Evolutionary conservation across 345 rosid genomes (phyloP).

Genomic region (Schrenkiella parvula): DNA sequence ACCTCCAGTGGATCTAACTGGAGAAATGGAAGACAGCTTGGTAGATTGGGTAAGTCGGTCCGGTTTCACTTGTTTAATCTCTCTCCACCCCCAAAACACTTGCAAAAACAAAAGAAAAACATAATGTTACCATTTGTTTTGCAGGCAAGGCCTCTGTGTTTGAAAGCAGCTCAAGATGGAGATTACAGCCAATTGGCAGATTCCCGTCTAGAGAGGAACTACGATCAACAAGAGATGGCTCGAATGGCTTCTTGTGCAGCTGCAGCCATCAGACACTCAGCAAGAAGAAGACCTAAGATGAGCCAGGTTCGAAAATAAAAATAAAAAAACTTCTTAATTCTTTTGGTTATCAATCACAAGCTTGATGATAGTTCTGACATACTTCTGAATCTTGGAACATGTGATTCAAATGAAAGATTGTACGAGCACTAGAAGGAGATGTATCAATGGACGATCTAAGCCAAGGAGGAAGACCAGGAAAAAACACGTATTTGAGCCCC

Average conservation of each 20-base stretch:
- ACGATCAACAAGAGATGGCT: constrained; percentile 55
- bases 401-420: constrained; percentile 42
- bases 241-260: constrained; percentile 76
- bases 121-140: background rate
- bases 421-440: constrained; percentile 65
- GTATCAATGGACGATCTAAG: constrained; percentile 57
- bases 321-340: background rate
- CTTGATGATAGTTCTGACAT: constrained; percentile 16
- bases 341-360: background rate
- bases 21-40: constrained; percentile 75
- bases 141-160: constrained; percentile 75
- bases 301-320: constrained; percentile 62
- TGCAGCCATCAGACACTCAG: constrained; percentile 66
- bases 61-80: background rate
- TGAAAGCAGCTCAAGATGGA: constrained; percentile 47
- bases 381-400: constrained; percentile 3
- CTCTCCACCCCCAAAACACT: background rate
- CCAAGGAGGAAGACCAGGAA: constrained; percentile 41
- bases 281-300: constrained; percentile 75
- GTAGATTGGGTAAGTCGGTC: constrained; percentile 71
- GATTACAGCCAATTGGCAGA: constrained; percentile 57
- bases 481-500: constrained; percentile 29
- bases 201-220: constrained; percentile 54
- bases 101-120: background rate
- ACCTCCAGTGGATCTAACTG: constrained; percentile 52